Evolutionary conservation across 768 basidiomycete species (phyloP), one percentile per base, ranked within the genome.

Genomic region (Hydnomerulius pinastri): DNA sequence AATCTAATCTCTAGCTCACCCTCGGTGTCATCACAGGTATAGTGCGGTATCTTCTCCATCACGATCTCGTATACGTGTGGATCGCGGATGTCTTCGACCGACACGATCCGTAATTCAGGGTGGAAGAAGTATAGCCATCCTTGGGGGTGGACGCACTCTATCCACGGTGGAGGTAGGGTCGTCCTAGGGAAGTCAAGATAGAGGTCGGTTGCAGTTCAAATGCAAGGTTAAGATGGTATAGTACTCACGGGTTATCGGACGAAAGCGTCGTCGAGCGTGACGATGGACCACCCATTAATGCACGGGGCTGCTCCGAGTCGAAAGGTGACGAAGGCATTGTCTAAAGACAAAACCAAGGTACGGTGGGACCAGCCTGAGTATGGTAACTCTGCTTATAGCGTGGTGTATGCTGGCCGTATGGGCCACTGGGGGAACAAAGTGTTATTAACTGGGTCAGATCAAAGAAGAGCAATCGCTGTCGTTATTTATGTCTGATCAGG

Each of bases 61-160:
- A 74, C 57, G 11, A 59, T 46, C n/a, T 60, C 60, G n/a, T 71
- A 59, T 5, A 70, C 52, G 6, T 64, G 59, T 7, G 69, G 71
- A n/a, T 64, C 51, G 10, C 79, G 73, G 24, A 81, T 68, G 53
- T 83, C 79, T 45, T 79, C 77, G 54, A 79, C 78, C 23, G 76
- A 74, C 17, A 79, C 70, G 15, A 77, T 61, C 44, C 70, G 71
- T n/a, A 70, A 56, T 8, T 56, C 48, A 5, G 67, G 55, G 54
- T 77, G 75, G 51, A 66, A 63, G 61, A 79, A 82, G 59, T 83
- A 82, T 11, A 81, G 59, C 70, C 74, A 80, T 21, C 80, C 79
- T 70, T 77, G 61, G 18, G 65, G 66, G 39, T 81, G 78, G 18
- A 73, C 68, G 47, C 74, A 73, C 11, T 72, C 57, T 6, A 56